Evolutionary conservation across 2,329 filamentous ascomycete genomes (phyloP).

Genomic region (Aureobasidium sp.): DNA sequence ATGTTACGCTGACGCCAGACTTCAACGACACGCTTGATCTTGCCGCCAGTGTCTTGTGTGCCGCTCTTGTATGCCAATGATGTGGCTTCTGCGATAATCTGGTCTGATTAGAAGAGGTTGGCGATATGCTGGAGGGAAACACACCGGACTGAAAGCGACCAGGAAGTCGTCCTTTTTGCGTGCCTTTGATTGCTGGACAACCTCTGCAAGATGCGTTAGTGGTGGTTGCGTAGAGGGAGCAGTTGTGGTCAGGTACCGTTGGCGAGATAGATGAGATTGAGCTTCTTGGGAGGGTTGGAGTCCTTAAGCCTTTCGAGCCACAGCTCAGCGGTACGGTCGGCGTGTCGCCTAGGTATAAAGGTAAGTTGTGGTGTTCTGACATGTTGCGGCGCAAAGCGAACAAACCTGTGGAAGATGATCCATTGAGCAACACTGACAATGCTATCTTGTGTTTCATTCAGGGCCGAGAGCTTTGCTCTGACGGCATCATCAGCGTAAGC

Average conservation of each 20-base stretch:
- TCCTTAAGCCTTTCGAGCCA: conserved; percentile 90
- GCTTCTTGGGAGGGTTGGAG: conserved; percentile 72
- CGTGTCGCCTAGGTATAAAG: conserved; percentile 61
- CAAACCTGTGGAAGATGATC: conserved; percentile 96
- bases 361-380: not conserved
- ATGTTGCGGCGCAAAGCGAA: not conserved
- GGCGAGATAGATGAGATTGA: conserved; percentile 89
- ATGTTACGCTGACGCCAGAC: conserved; percentile 86
- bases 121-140: conserved; percentile 14
- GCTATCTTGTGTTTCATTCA: conserved; percentile 96
- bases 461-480: conserved; percentile 82
- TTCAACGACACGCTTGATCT: conserved; percentile 80
- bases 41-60: conserved; percentile 74
- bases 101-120: not conserved
- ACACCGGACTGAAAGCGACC: conserved; percentile 72
- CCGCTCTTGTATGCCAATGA: conserved; percentile 85
- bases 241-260: conserved; percentile 55
- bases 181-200: conserved; percentile 91
- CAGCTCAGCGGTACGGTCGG: conserved; percentile 80
- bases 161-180: conserved; percentile 89
- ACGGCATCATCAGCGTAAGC: conserved; percentile 95
- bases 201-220: conserved; percentile 50
- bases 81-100: conserved; percentile 82
- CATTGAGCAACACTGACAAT: conserved; percentile 96
- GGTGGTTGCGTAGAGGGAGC: not conserved